A percentile compares a stretch with the other conserved stretches of the same genome.
phyloP scores from a whole-genome alignment of 306 rosid genomes.

The Pterocarpus macrocarpus region DNA sequence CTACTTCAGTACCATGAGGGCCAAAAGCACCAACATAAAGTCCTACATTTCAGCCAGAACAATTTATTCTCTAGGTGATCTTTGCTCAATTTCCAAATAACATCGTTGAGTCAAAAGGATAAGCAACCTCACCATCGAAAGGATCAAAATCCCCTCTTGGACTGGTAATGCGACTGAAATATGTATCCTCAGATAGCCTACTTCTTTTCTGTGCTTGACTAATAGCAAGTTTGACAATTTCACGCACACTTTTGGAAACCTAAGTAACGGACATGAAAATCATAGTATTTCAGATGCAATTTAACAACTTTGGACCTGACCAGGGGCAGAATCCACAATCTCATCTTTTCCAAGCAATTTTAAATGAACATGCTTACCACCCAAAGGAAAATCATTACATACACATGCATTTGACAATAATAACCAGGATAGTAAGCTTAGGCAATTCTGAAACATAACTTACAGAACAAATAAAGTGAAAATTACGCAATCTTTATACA shows the following conservation, averaged over 20 bases:
- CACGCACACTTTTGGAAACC: slow-evolving; percentile 88
- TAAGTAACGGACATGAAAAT: slow-evolving; percentile 48
- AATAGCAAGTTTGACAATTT: slow-evolving; percentile 86
- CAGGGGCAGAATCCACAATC: slow-evolving; percentile 21
- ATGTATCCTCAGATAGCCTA: slow-evolving; percentile 75
- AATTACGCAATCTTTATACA: background rate
- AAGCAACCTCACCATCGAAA: slow-evolving; percentile 72
- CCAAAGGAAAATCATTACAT: slow-evolving; percentile 6
- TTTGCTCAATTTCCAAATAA: slow-evolving; percentile 18
- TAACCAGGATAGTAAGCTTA: slow-evolving; percentile 17
- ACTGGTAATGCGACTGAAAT: slow-evolving; percentile 76
- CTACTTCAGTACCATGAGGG: slow-evolving; percentile 92
- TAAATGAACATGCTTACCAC: slow-evolving; percentile 10
- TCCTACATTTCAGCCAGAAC: slow-evolving; percentile 63
- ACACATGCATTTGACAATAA: slow-evolving; percentile 24
- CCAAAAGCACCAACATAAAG: slow-evolving; percentile 97
- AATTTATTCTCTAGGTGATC: slow-evolving; percentile 34
- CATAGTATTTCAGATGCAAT: slow-evolving; percentile 6
- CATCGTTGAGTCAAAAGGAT: slow-evolving; percentile 21
- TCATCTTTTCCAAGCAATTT: slow-evolving; percentile 21
- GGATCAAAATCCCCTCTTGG: slow-evolving; percentile 83
- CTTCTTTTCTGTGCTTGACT: slow-evolving; percentile 89
- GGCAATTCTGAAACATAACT: slow-evolving; percentile 10
- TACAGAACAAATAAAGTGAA: slow-evolving; percentile 4
- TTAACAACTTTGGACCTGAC: background rate